Conservation (phyloP, 345 rosid genomes). For the Mercurialis annua region DNA sequence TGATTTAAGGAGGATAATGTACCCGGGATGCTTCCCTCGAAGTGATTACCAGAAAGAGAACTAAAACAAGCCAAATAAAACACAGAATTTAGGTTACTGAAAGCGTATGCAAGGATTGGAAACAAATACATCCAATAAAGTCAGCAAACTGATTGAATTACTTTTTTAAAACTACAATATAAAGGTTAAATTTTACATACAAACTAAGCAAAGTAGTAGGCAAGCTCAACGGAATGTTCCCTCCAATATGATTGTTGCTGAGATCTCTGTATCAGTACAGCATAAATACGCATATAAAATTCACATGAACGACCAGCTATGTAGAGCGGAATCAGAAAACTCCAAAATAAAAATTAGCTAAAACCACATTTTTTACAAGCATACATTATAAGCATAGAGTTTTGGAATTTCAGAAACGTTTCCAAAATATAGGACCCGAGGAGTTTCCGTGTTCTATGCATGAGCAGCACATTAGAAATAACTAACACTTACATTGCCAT, state of each 20-base stretch:
- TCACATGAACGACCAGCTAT: too few relatives aligned
- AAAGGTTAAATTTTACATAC: slow-evolving; percentile 37
- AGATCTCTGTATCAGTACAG: slow-evolving; percentile 60
- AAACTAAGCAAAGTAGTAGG: slow-evolving; percentile 62
- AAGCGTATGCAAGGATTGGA: background rate
- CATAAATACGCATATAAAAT: slow-evolving; percentile 8
- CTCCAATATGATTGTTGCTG: slow-evolving; percentile 78
- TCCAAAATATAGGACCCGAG: background rate
- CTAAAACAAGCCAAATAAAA: slow-evolving; percentile 35
- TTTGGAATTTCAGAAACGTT: background rate
- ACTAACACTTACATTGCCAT: slow-evolving; percentile 59
- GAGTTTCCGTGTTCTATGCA: slow-evolving; percentile 5
- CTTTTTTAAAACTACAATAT: background rate
- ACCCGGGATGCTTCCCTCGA: slow-evolving; percentile 61
- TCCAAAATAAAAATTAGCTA: background rate
- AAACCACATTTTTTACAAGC: slow-evolving; percentile 1
- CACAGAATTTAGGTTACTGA: background rate
- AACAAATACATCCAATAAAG: background rate
- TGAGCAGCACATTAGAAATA: slow-evolving; percentile 12
- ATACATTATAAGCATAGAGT: background rate
- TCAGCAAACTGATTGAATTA: background rate
- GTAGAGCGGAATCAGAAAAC: background rate
- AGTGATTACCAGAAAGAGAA: slow-evolving; percentile 55
- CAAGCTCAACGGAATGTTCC: slow-evolving; percentile 65
- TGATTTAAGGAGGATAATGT: slow-evolving; percentile 39